phyloP scores from a whole-genome alignment of 352 stramenopile species.

The Globisporangium lucens region DNA sequence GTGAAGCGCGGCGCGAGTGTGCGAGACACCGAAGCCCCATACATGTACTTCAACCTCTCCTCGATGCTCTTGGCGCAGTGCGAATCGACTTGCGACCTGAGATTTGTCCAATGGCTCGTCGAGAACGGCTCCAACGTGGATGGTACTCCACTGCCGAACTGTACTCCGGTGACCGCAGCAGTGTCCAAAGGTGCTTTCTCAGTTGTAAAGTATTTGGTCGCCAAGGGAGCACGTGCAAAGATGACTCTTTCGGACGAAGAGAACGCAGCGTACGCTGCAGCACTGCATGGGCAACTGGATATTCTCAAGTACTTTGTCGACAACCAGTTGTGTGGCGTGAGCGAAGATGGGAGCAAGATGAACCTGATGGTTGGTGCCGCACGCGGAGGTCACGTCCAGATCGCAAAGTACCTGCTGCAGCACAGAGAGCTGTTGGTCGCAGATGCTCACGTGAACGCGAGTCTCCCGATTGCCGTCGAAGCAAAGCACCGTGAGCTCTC shows the following conservation, averaged over 20 bases:
- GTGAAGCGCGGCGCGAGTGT: background rate
- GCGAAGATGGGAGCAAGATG: background rate
- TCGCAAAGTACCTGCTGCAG: background rate
- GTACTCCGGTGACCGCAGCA: background rate
- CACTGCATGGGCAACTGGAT: background rate
- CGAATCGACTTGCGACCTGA: background rate
- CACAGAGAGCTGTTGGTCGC: background rate
- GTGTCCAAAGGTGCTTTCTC: background rate
- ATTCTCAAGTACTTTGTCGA: conserved; percentile 1
- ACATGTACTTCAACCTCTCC: background rate
- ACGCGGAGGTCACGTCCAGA: background rate
- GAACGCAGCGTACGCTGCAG: background rate
- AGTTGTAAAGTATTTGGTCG: background rate
- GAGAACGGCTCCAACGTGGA: background rate
- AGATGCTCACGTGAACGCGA: background rate
- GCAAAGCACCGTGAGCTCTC: background rate
- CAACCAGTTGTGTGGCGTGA: background rate
- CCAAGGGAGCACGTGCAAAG: background rate
- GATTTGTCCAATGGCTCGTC: background rate
- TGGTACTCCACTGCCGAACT: background rate
- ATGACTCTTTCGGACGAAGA: background rate
- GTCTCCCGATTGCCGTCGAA: background rate
- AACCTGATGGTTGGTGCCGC: background rate
- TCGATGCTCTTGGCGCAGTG: conserved; percentile 2
- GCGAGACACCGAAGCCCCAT: background rate